Base-by-base conservation (phyloP, 768 basidiomycete species). In the Rickenella mellea region DNA sequence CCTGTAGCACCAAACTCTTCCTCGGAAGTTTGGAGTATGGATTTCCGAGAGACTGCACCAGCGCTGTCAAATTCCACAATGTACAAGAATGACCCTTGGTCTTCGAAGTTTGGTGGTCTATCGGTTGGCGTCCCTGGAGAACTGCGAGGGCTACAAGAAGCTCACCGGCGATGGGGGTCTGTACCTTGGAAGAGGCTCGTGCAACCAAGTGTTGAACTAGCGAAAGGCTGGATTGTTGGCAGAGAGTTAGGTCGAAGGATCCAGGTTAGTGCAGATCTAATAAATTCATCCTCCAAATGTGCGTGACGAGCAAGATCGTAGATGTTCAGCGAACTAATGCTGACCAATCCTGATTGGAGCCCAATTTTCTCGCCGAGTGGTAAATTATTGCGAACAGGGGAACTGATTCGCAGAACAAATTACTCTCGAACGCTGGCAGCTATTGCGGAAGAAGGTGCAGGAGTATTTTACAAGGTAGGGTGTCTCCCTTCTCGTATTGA, bases 71-170 rank as follows among this genome's bases (percentile, higher is more conserved):
- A 82, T 54, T 58, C 67, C 29, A 78, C 78, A 4, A 97, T 97
- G 92, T 97, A 77, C 61, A 52, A 62, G 26, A 61, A 69, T 10
- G 58, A 78, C 31, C 68, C 84, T 2, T 48, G 57, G 4, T 62
- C 68, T 2, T 68, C 89, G 14, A 66, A 52, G 44, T 77, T 69
- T 43, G 94, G 96, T 3, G 93, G 96, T 3, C 64, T 97, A 41
- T 60, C 90, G 5, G 76, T 94, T n/a, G 93, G 76, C 19, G 82
- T 96, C 0, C 96, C 96, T 1, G 86, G 93, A 7, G 93, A 98
- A 63, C 58, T 98, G 35, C 74, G 83, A 19, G 96, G 93, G 8
- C 71, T 97, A 25, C 78, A 83, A 57, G 84, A 81, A 56, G 89
- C 87, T 0, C 83, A 93, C 60, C 65, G 69, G 30, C 72, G 80